Percentiles rank a stretch among this genome's conserved stretches.
Conservation (phyloP, 345 rosid genomes). For the Adansonia digitata region DNA sequence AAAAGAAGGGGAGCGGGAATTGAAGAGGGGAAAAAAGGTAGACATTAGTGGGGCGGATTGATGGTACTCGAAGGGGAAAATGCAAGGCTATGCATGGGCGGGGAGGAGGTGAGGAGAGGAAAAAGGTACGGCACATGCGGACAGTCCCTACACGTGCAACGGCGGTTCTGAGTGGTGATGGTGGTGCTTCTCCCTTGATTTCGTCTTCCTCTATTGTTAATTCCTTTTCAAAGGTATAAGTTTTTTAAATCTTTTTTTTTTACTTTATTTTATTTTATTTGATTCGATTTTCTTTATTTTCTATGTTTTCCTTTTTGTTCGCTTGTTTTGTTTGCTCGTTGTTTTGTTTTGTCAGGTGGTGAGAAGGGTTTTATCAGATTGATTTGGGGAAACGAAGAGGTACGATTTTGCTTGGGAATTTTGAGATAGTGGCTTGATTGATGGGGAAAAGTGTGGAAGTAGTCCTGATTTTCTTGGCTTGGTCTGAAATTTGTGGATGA, state of each 20-base stretch:
- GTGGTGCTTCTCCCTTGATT: conserved; percentile 34
- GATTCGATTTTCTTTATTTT: not conserved
- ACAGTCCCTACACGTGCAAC: conserved; percentile 51
- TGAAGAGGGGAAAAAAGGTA: conserved; percentile 5
- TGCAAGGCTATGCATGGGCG: conserved; percentile 67
- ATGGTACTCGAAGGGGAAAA: conserved; percentile 55
- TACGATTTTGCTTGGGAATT: not conserved
- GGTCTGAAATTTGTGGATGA: not conserved
- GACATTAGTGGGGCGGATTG: conserved; percentile 23
- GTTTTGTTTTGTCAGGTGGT: not conserved
- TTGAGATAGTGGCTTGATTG: not conserved
- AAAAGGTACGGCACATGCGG: conserved; percentile 52
- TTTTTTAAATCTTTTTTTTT: not conserved
- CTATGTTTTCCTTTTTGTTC: not conserved
- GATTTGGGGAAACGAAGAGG: not conserved
- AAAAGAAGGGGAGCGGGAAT: not conserved
- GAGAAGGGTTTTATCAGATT: not conserved
- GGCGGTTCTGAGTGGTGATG: conserved; percentile 36
- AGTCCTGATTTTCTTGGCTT: not conserved
- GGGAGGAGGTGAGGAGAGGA: conserved; percentile 39
- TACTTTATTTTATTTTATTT: not conserved
- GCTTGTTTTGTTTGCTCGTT: not conserved
- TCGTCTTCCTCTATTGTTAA: conserved; percentile 36
- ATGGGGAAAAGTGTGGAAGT: not conserved
- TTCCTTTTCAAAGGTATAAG: conserved; percentile 57